phyloP scores from a whole-genome alignment of 176 grass and related monocot genomes.

The Avena insularis region DNA sequence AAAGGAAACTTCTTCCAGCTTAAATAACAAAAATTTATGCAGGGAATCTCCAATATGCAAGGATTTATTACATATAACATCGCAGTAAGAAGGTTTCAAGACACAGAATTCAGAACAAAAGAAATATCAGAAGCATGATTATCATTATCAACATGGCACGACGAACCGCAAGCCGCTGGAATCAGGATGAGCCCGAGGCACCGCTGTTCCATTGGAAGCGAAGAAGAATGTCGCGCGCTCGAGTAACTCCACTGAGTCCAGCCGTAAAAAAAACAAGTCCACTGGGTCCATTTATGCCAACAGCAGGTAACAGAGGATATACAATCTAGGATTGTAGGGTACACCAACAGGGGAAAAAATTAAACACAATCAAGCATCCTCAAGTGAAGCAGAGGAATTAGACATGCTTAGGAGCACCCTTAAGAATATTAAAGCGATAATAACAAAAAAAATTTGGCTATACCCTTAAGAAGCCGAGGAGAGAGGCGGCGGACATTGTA shows the following conservation, averaged over 20 bases:
- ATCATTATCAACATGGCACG: slow-evolving; percentile 68
- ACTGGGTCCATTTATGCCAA: slow-evolving; percentile 29
- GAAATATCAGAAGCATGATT: neutral
- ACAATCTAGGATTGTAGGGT: neutral
- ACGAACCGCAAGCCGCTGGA: slow-evolving; percentile 70
- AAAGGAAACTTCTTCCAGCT: neutral
- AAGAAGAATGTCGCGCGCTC: slow-evolving; percentile 35
- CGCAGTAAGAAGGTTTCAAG: neutral
- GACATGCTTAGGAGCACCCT: neutral
- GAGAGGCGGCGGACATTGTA: too few species aligned
- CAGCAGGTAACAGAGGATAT: neutral
- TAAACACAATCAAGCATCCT: neutral
- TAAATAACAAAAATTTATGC: neutral
- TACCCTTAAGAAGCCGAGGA: too few species aligned
- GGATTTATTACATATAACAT: neutral
- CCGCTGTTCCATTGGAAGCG: slow-evolving; percentile 63
- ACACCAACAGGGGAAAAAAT: neutral
- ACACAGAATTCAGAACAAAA: slow-evolving; percentile 2
- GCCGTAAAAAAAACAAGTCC: too few species aligned
- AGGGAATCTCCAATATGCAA: neutral
- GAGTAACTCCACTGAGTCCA: slow-evolving; percentile 89
- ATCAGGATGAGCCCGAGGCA: slow-evolving; percentile 90
- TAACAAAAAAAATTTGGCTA: neutral
- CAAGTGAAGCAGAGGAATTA: neutral
- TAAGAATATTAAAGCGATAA: neutral